Conservation (phyloP, 2,329 filamentous ascomycete genomes). For the Teratosphaeria pseudoeucalypti region DNA sequence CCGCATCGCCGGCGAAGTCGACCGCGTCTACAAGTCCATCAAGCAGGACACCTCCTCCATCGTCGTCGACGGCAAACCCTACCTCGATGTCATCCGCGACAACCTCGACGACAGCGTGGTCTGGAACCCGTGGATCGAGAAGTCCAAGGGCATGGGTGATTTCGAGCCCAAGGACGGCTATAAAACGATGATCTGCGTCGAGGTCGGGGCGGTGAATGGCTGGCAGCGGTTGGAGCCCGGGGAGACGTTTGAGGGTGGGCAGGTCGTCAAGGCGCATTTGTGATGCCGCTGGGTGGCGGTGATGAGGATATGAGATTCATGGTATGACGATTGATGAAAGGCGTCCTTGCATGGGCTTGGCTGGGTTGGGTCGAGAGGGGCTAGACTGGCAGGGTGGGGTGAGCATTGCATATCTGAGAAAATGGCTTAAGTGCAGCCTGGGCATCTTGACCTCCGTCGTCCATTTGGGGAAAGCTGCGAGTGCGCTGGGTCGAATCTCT, state of each 20-base stretch:
- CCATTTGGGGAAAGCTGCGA: too few relatives aligned
- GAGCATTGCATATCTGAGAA: not conserved
- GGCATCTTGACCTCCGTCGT: too few relatives aligned
- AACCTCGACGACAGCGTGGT: constrained; percentile 82
- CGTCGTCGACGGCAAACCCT: constrained; percentile 50
- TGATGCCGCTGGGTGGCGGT: constrained; percentile 3
- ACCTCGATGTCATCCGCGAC: constrained; percentile 69
- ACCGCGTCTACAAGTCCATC: constrained; percentile 70
- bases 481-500: too few relatives aligned
- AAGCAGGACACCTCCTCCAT: constrained; percentile 55
- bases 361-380: not conserved
- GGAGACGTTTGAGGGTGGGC: constrained; percentile 55
- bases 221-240: constrained; percentile 82
- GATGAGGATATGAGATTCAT: not conserved
- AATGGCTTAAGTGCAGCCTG: not conserved
- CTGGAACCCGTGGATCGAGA: constrained; percentile 94
- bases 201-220: constrained; percentile 71
- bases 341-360: not conserved
- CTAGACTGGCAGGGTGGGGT: not conserved
- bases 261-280: constrained; percentile 36
- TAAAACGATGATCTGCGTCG: constrained; percentile 88
- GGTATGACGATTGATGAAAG: not conserved
- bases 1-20: constrained; percentile 66
- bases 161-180: constrained; percentile 84
- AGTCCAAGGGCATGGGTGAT: constrained; percentile 70